Conservation (phyloP, 163 green algal genomes). For the Scenedesmus sp. region DNA sequence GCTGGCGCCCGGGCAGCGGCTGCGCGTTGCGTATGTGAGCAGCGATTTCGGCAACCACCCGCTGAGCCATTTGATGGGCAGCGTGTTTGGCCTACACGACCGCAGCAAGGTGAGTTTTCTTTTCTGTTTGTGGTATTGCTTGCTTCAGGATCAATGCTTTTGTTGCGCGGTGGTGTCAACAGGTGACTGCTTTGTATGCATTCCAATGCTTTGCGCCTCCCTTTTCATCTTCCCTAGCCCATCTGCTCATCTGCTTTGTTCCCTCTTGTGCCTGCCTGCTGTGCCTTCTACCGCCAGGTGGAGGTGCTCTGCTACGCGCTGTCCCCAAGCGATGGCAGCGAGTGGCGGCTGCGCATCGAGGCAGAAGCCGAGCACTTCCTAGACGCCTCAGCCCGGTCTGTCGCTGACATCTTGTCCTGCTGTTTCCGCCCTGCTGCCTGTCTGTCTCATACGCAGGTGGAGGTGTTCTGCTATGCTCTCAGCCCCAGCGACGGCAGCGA, state of each 20-base stretch:
- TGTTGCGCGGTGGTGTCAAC: too few relatives aligned
- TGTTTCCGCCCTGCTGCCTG: neutral
- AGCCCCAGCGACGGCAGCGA: slow-evolving; percentile 79
- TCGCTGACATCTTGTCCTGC: neutral
- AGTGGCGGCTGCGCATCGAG: slow-evolving; percentile 84
- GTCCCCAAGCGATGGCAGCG: slow-evolving; percentile 73
- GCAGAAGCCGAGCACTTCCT: slow-evolving; percentile 82
- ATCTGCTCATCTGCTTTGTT: too few relatives aligned
- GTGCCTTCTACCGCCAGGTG: slow-evolving; percentile 24
- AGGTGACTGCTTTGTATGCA: neutral
- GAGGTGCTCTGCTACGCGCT: slow-evolving; percentile 92
- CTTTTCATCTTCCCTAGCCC: neutral
- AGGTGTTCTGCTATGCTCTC: slow-evolving; percentile 93
- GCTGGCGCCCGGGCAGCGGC: slow-evolving; percentile 68
- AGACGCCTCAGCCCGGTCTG: too few relatives aligned
- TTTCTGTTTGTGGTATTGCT: too few relatives aligned
- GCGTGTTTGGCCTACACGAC: slow-evolving; percentile 91
- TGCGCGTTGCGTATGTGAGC: slow-evolving; percentile 87
- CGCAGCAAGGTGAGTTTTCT: slow-evolving; percentile 40
- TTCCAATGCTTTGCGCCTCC: neutral
- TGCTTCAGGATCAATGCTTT: too few relatives aligned
- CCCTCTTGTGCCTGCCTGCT: too few relatives aligned
- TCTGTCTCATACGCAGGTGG: slow-evolving; percentile 46
- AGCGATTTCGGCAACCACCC: slow-evolving; percentile 96
- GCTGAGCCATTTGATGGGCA: slow-evolving; percentile 92